These are phyloP conservation scores for Pholiota adiposa DNA, from an alignment of 1,284 basidiomycete genomes.

Conservation along the genomic window DNA sequence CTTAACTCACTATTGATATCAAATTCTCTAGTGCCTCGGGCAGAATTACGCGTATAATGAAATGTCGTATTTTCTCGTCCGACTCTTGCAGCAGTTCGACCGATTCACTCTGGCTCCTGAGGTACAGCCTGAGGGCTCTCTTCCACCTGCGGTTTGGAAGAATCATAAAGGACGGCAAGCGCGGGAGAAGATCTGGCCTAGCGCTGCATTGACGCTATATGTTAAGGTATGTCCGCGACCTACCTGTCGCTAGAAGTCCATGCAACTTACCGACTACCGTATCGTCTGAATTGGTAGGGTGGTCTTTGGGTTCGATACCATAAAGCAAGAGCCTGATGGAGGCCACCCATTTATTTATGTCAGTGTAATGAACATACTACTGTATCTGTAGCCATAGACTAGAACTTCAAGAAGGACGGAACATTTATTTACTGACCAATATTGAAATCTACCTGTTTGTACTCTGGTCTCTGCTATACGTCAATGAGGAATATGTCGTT, in stretches of 20 bases:
- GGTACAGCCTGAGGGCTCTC: slow-evolving; percentile 60
- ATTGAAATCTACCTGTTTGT: too few relatives aligned
- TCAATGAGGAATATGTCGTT: too few relatives aligned
- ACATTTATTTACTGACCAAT: too few relatives aligned
- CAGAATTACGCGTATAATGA: slow-evolving; percentile 79
- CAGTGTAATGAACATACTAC: too few relatives aligned
- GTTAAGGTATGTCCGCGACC: slow-evolving; percentile 46
- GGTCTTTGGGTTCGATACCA: slow-evolving; percentile 58
- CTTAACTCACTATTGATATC: too few relatives aligned
- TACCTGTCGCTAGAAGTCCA: neutral
- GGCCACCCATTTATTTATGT: too few relatives aligned
- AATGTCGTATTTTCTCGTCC: slow-evolving; percentile 68
- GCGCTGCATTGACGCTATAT: slow-evolving; percentile 61
- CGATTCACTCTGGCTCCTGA: slow-evolving; percentile 62
- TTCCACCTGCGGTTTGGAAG: slow-evolving; percentile 65
- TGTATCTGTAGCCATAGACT: too few relatives aligned
- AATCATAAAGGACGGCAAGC: slow-evolving; percentile 52
- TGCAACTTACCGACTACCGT: neutral
- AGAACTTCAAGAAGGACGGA: too few relatives aligned
- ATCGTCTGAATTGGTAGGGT: slow-evolving; percentile 38
- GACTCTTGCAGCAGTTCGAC: slow-evolving; percentile 66
- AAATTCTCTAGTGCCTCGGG: slow-evolving; percentile 72
- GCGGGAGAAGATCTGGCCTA: slow-evolving; percentile 62
- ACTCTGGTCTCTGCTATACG: too few relatives aligned
- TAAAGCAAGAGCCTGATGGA: slow-evolving; percentile 21